Conservation (phyloP, 1,284 basidiomycete species). For the Schizophyllum commune region DNA sequence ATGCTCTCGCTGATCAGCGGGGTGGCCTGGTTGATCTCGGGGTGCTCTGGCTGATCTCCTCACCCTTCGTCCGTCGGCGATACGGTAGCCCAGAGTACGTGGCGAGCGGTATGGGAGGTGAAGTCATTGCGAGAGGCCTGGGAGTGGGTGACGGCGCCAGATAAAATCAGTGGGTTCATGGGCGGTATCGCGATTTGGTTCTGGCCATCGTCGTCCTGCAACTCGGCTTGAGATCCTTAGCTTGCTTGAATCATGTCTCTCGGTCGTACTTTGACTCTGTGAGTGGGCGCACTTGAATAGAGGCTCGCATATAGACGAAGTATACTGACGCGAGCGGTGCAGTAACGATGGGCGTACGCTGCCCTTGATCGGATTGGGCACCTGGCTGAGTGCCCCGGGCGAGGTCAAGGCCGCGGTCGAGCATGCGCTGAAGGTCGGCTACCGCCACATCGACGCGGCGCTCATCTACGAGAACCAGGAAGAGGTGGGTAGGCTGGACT, state of each 20-base stretch:
- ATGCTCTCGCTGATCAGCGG: too few species aligned
- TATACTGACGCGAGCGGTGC: neutral
- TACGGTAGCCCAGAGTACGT: too few species aligned
- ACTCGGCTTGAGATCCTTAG: too few species aligned
- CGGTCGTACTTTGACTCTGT: neutral
- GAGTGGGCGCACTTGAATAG: neutral
- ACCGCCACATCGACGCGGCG: neutral
- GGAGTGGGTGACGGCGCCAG: too few species aligned
- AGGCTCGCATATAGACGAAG: neutral
- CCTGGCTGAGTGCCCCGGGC: neutral
- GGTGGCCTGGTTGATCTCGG: too few species aligned
- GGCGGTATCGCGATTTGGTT: neutral
- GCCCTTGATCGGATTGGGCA: neutral
- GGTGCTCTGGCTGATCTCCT: too few species aligned
- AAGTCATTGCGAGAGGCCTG: too few species aligned
- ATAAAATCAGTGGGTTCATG: neutral
- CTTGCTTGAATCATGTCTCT: neutral
- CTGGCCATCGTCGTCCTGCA: neutral
- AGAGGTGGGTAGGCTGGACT: neutral
- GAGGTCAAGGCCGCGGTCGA: neutral
- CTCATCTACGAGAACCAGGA: neutral
- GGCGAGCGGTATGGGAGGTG: too few species aligned
- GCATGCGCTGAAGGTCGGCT: neutral
- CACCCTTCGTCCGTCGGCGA: too few species aligned
- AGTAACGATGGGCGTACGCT: neutral